Base-by-base conservation (phyloP, 805 yeast species). In the Metschnikowia shivogae region DNA sequence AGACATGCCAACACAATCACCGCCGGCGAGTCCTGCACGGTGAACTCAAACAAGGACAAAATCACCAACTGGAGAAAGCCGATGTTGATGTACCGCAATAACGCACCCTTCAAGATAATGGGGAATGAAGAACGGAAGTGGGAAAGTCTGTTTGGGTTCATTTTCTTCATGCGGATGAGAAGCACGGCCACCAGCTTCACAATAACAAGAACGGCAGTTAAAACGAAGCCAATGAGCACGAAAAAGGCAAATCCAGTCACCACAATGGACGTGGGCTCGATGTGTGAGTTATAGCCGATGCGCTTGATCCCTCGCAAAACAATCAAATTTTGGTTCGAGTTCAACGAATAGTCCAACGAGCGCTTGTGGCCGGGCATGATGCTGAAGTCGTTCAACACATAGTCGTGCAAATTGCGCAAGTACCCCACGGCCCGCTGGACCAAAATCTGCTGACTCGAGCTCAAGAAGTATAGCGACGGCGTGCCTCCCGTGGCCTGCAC, bases 201-300 rank as follows among this genome's bases (percentile, higher is more conserved):
- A 13, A 76, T 53, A 20, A 84, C 73, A 47, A 87, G 76, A 2
- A 83, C 52, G 3, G 77, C 83, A 20, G 84, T 78, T 34, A 89
- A 69, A 12, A 87, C 77, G 54, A 86, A 84, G 13, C 90, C 89
- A 64, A 85, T 80, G 39, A 90, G 59, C 19, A 86, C 76, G 63
- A 89, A 90, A 56, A 87, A 88, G 2, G 96, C 86, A 66, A 87
- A 86, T 1, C 96, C 93, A 3, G 97, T 89, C 39, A 80, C 78
- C 13, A 86, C 96, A 31, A 89, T 79, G 6, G 93, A 77, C 1
- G 96, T 87, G 39, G 80, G 81, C 66, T 90, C 98, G 49, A 90
- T 87, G 39, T 73, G 72, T 34, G 92, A 82, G 51, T 78, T 70
- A 65, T 76, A 88, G 5, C 92, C 96, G 40, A 89, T 73, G 67